Evolutionary conservation across 768 basidiomycete species (phyloP), one percentile per base, ranked within the genome.

Genomic region (Flagelloscypha sp.): DNA sequence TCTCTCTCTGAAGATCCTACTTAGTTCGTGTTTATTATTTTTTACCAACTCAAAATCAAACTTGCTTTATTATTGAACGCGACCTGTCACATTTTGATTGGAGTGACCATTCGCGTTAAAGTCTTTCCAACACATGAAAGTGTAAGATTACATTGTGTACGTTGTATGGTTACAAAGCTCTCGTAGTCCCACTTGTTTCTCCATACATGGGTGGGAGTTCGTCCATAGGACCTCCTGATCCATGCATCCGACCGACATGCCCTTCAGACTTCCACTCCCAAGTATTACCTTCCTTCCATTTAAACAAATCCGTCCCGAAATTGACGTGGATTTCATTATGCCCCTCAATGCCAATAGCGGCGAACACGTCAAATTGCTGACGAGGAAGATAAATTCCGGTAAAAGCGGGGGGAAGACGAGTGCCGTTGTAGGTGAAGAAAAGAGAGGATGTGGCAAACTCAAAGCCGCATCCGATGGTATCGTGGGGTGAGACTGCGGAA

Each of bases 401-500:
- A 49, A 80, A 82, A 6, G 79, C 80, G 21, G 61, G 49, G 0
- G 69, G 67, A 2, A 79, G 64, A 3, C 71, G 70, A 13, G 48
- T 34, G 10, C 79, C 79, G 35, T 82, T 79, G 47, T 72, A 68
- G 2, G 79, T 83, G 61, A 64, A 83, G 60, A 84, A 84, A 6
- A 81, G 41, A 13, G 56, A 49, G 0, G 69, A 72, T 0, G 60
- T 54, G 16, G 55, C 48, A 38, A 76, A 79, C 43, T 73, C 70
- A 53, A 77, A 80, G 2, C 78, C 81, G 35, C 76, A 79, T 2
- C 81, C 79, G 19, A 82, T 46, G 6, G 59, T 70, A 51, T 79
- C 74, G 1, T 72, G 74, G 6, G 63, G 46, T 1, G 35, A 47
- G 33, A 72, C 57, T 34, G 43, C 54, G 17, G 42, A 48, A 17